phyloP scores from a whole-genome alignment of 257 asterid genomes.

The Catharanthus roseus region DNA sequence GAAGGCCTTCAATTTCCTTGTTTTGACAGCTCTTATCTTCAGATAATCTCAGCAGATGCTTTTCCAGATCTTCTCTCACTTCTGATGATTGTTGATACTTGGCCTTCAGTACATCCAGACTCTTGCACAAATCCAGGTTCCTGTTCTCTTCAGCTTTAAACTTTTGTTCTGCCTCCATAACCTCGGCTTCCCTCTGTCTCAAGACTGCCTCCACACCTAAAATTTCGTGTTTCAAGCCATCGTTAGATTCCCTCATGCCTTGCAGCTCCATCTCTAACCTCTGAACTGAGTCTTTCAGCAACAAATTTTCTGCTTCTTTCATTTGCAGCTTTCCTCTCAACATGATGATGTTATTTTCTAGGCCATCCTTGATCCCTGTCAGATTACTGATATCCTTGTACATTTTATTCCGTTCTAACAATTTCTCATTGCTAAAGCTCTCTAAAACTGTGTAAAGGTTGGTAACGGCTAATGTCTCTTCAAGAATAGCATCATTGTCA shows the following conservation, averaged over 20 bases:
- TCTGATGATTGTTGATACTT: conserved; percentile 41
- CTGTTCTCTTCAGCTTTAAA: conserved; percentile 47
- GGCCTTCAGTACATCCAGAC: conserved; percentile 41
- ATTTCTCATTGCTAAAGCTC: conserved; percentile 48
- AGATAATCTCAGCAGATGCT: conserved; percentile 37
- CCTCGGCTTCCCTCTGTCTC: conserved; percentile 42
- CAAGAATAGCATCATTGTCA: conserved; percentile 44
- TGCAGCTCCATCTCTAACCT: conserved; percentile 53
- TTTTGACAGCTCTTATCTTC: conserved; percentile 44
- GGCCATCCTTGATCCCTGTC: conserved; percentile 34
- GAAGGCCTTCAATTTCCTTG: conserved; percentile 53
- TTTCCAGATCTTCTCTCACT: conserved; percentile 41
- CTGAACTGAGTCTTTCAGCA: conserved; percentile 48
- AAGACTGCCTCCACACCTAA: conserved; percentile 31
- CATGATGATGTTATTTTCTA: conserved; percentile 40
- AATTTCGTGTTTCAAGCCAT: conserved; percentile 41
- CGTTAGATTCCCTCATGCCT: conserved; percentile 38
- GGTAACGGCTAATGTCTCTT: conserved; percentile 45
- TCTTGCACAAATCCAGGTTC: conserved; percentile 43
- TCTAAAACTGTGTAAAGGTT: conserved; percentile 40
- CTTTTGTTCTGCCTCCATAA: conserved; percentile 48
- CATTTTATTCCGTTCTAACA: conserved; percentile 39
- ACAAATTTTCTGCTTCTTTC: conserved; percentile 50
- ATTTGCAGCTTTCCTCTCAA: conserved; percentile 49
- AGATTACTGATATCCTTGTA: conserved; percentile 46